Percentiles rank a stretch among this genome's conserved stretches.
phyloP scores from a whole-genome alignment of 2,329 filamentous ascomycete species.

The Curvularia eragrostidis region DNA sequence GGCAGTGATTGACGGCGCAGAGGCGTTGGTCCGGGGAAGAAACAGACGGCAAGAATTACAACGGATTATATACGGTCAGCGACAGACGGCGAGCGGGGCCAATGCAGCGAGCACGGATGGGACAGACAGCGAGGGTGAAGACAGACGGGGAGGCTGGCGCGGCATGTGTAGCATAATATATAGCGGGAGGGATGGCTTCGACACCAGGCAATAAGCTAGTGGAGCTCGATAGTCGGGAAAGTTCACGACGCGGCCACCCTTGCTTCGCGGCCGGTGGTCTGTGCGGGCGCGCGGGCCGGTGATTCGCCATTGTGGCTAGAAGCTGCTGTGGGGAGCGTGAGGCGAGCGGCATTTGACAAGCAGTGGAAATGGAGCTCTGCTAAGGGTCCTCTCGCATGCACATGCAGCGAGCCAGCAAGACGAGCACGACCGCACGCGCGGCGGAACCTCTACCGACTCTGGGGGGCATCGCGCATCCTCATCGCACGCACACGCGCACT shows the following conservation, averaged over 20 bases:
- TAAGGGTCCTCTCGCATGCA: too few species aligned
- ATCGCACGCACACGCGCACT: neutral
- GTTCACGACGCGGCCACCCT: slow-evolving; percentile 15
- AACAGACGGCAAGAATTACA: slow-evolving; percentile 21
- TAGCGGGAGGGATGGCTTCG: slow-evolving; percentile 33
- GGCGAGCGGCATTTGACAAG: slow-evolving; percentile 1
- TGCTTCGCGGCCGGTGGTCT: slow-evolving; percentile 8
- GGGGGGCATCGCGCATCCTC: too few species aligned
- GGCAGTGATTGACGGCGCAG: slow-evolving; percentile 7
- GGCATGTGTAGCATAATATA: slow-evolving; percentile 30
- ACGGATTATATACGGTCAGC: slow-evolving; percentile 26
- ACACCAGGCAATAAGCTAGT: slow-evolving; percentile 29
- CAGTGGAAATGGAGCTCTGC: too few species aligned
- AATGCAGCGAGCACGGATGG: slow-evolving; percentile 17
- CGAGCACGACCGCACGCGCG: too few species aligned
- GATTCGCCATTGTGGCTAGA: slow-evolving; percentile 8
- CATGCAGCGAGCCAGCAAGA: too few species aligned
- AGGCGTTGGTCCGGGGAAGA: slow-evolving; percentile 4
- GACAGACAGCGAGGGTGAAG: slow-evolving; percentile 40
- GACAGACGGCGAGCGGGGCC: slow-evolving; percentile 27
- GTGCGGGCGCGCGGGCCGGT: slow-evolving; percentile 9
- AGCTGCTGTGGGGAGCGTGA: neutral
- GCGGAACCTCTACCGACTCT: too few species aligned
- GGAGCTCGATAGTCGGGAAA: slow-evolving; percentile 19
- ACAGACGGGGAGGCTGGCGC: slow-evolving; percentile 24